Evolutionary conservation across 108 stramenopile species (phyloP).

Genomic region (Nannochloropsis gaditana): DNA sequence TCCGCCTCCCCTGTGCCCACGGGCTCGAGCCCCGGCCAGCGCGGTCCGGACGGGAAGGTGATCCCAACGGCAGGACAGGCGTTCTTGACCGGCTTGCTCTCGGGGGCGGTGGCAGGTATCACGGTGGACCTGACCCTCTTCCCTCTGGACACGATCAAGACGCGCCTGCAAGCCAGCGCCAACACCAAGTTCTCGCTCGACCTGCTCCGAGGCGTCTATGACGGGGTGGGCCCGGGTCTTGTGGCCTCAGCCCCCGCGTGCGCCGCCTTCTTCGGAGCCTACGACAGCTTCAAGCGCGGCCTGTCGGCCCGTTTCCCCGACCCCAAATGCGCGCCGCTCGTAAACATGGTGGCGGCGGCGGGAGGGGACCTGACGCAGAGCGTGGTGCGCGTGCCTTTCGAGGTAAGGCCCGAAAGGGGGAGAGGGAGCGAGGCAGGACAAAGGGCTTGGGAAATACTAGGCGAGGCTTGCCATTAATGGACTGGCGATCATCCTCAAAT

Average conservation of each 20-base stretch:
- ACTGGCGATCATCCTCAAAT: background rate
- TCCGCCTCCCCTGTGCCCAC: background rate
- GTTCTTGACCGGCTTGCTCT: conserved; percentile 46
- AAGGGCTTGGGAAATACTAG: background rate
- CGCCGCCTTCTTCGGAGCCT: conserved; percentile 78
- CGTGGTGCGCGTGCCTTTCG: conserved; percentile 89
- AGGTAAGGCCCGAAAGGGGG: conserved; percentile 6
- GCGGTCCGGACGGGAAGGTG: conserved; percentile 2
- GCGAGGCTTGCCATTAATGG: background rate
- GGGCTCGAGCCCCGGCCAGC: background rate
- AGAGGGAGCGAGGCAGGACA: background rate
- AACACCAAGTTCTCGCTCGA: conserved; percentile 25
- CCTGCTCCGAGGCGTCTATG: conserved; percentile 42
- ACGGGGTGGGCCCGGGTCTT: conserved; percentile 51
- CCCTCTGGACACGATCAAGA: conserved; percentile 57
- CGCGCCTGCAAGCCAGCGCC: conserved; percentile 44
- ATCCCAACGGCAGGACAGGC: conserved; percentile 23
- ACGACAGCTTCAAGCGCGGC: conserved; percentile 63
- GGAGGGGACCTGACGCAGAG: conserved; percentile 87
- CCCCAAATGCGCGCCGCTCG: conserved; percentile 49
- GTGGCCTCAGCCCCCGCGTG: conserved; percentile 47
- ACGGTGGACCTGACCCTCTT: conserved; percentile 53
- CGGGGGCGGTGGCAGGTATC: conserved; percentile 52
- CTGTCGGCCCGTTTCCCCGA: conserved; percentile 32
- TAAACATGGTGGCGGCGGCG: conserved; percentile 82